Percentiles rank a stretch among this genome's conserved stretches.
phyloP scores from a whole-genome alignment of 257 asterid species.

The Nyctanthes arbortristis region DNA sequence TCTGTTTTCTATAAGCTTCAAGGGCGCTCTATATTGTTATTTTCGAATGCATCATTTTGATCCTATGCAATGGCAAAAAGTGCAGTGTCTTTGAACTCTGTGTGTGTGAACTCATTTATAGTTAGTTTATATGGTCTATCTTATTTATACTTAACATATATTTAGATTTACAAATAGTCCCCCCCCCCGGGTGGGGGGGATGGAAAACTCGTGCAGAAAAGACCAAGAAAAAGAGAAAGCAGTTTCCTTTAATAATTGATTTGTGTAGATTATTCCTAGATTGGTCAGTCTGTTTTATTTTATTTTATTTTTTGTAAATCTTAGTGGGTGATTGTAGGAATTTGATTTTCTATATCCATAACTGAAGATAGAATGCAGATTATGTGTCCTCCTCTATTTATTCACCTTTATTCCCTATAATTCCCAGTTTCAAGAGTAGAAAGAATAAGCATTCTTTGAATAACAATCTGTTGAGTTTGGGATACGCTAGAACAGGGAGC shows the following conservation, averaged over 20 bases:
- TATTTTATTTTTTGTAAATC: no score
- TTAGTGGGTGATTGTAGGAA: no score
- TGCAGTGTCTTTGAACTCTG: background rate
- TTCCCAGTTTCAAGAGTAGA: no score
- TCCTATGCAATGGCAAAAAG: conserved; percentile 7
- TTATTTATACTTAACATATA: background rate
- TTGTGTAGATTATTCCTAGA: background rate
- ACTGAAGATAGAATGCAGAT: no score
- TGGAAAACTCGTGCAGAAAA: background rate
- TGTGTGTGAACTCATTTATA: conserved; percentile 4
- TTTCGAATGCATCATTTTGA: conserved; percentile 6
- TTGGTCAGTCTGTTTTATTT: no score
- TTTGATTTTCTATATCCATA: no score
- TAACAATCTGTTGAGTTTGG: no score
- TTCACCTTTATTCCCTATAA: no score
- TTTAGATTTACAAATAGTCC: background rate
- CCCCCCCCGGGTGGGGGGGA: no score
- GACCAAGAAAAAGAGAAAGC: background rate
- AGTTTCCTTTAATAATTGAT: background rate
- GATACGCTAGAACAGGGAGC: background rate
- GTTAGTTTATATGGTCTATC: conserved; percentile 3
- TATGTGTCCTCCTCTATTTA: no score
- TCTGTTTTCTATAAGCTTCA: conserved; percentile 1
- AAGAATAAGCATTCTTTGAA: no score
- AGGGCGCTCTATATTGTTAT: background rate